Conservation (phyloP, 371 early-diverging fungal genomes). For the Mycotypha africana region DNA sequence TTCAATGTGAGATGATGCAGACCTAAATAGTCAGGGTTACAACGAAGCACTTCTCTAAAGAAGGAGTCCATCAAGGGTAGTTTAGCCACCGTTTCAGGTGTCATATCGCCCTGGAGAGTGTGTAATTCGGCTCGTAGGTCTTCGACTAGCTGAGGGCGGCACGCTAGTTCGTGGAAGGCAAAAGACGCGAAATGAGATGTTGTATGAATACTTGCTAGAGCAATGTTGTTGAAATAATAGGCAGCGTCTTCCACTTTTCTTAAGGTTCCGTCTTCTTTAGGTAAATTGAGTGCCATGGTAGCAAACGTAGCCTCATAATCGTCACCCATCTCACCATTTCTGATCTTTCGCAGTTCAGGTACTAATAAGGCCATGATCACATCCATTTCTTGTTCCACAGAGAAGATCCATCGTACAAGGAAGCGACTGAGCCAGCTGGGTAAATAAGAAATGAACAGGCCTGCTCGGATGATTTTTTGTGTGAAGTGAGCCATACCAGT, state of each 20-base stretch:
- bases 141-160: conserved; percentile 21
- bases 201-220: conserved; percentile 37
- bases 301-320: conserved; percentile 19
- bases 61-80: conserved; percentile 45
- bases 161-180: conserved; percentile 27
- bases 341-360: conserved; percentile 17
- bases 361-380: conserved; percentile 23
- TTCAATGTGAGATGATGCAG: conserved; percentile 30
- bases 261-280: conserved; percentile 18
- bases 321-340: conserved; percentile 9
- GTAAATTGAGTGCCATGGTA: conserved; percentile 22
- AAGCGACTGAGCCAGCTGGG: conserved; percentile 21
- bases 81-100: conserved; percentile 23
- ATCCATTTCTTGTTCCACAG: conserved; percentile 30
- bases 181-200: conserved; percentile 31
- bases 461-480: conserved; percentile 26
- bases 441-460: conserved; percentile 13
- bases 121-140: conserved; percentile 19
- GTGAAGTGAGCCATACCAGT: conserved; percentile 26
- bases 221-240: conserved; percentile 28
- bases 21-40: conserved; percentile 23
- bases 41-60: conserved; percentile 41
- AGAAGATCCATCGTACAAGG: conserved; percentile 17
- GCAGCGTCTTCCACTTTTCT: conserved; percentile 25
- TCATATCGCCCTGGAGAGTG: conserved; percentile 6